Percentiles rank a stretch among this genome's conserved stretches.
phyloP scores from a whole-genome alignment of 768 basidiomycete genomes.

The Mycena galericulata region DNA sequence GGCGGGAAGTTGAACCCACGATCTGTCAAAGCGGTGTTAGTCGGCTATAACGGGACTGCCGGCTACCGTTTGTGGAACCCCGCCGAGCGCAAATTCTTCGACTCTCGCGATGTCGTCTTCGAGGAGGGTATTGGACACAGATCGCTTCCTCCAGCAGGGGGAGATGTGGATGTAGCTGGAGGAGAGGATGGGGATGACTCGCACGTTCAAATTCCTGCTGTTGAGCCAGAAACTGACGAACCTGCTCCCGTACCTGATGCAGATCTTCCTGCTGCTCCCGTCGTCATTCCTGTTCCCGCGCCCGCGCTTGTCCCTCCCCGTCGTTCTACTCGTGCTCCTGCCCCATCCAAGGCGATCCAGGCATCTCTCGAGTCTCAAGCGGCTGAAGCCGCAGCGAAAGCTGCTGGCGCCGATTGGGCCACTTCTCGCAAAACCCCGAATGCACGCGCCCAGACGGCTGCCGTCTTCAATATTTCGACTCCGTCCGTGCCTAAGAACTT shows the following conservation, averaged over 20 bases:
- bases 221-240: neutral
- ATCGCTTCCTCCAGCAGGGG: too few relatives aligned
- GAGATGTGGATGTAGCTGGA: neutral
- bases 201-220: neutral
- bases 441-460: neutral
- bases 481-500: constrained; percentile 4
- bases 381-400: neutral
- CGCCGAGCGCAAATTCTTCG: constrained; percentile 25
- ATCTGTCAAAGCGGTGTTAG: constrained; percentile 33
- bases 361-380: neutral
- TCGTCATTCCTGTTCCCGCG: neutral
- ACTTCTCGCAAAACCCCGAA: neutral
- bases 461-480: neutral
- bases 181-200: too few relatives aligned
- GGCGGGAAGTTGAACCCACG: too few relatives aligned
- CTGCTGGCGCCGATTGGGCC: neutral
- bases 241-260: too few relatives aligned
- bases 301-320: neutral
- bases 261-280: too few relatives aligned
- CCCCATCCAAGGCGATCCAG: neutral
- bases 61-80: constrained; percentile 37
- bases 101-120: constrained; percentile 38
- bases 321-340: neutral
- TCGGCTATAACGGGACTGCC: constrained; percentile 37
- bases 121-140: constrained; percentile 38